These are phyloP conservation scores for Selaginella moellendorffii DNA, from an alignment of 75 land plant species.

Conservation along the genomic window DNA sequence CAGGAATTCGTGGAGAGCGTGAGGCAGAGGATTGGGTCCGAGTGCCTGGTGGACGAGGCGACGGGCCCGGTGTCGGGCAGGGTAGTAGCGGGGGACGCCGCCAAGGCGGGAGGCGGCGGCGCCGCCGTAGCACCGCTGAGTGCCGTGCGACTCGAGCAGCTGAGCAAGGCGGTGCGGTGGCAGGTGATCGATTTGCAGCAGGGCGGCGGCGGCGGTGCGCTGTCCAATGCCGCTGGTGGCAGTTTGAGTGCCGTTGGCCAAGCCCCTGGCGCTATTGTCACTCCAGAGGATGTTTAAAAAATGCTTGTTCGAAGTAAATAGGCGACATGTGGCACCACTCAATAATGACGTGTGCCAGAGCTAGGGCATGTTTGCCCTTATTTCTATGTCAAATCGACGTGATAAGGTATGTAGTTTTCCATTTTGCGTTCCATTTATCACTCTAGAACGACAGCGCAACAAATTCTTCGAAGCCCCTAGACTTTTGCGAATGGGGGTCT, in stretches of 20 bases:
- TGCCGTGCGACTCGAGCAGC: constrained; percentile 81
- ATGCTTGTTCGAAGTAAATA: no score
- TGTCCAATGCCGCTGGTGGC: background rate
- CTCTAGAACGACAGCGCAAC: no score
- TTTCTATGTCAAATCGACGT: no score
- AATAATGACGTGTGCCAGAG: no score
- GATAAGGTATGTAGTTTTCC: no score
- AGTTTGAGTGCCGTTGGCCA: background rate
- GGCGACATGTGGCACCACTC: no score
- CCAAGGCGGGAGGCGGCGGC: constrained; percentile 9
- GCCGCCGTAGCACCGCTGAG: constrained; percentile 66
- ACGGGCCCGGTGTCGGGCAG: constrained; percentile 38
- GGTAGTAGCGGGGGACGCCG: constrained; percentile 11
- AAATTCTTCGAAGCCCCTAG: no score
- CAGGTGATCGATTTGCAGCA: constrained; percentile 78
- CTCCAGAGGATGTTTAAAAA: no score
- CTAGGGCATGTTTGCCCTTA: no score
- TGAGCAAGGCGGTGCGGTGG: constrained; percentile 93
- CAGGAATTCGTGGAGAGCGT: constrained; percentile 51
- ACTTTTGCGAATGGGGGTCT: no score
- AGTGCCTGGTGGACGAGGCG: constrained; percentile 91
- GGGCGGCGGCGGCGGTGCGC: constrained; percentile 26
- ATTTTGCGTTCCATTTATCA: no score
- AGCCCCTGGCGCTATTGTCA: no score
- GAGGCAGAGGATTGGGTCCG: constrained; percentile 71